Evolutionary conservation across 371 early-diverging fungal genomes (phyloP), one percentile per base, ranked within the genome.

Genomic region (Synchytrium microbalum): DNA sequence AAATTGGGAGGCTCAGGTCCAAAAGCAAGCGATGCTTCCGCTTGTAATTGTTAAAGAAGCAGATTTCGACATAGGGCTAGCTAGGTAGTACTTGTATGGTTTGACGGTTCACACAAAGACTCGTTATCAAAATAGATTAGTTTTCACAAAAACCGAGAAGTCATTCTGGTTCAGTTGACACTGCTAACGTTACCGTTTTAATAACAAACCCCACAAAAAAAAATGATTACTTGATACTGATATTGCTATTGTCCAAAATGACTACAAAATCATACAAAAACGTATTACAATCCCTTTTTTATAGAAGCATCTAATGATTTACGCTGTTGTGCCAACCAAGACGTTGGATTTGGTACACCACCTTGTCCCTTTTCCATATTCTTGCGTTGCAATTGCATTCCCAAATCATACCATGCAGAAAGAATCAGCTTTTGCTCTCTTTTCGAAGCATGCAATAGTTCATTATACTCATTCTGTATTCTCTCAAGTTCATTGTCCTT

Each of bases 351-450:
- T 10, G 46, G 46, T 19, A 5, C 10, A 38, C 46, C 46, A 38
- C 46, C 10, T 5, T 19, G 19, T 19, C 19, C 19, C 5, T 19
- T 10, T 5, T 5, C 46, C 5, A 5, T 38, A 19, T 19, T 5
- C 19, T 38, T 5, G 10, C 19, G 56, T 29, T 56, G 56, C 56
- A 56, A 65, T 76, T 64, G 71, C 70, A 79, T 46, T 72, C 69
- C 80, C 27, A 85, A 60, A 62, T 86, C 84, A 64, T 86, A 81
- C 89, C 89, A 90, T 31, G 92, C 91, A 14, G 88, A 85, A 26
- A 85, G 73, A 64, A 93, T 84, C 61, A 89, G 67, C 61, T 73
- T 77, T 65, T 87, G 86, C 62, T 93, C 93, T 58, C 88, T 82
- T 25, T 63, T 33, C 75, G 83, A 53, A 69, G 74, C 74, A 74